Conservation (phyloP, 441 rosid genomes). For the Hura crepitans region DNA sequence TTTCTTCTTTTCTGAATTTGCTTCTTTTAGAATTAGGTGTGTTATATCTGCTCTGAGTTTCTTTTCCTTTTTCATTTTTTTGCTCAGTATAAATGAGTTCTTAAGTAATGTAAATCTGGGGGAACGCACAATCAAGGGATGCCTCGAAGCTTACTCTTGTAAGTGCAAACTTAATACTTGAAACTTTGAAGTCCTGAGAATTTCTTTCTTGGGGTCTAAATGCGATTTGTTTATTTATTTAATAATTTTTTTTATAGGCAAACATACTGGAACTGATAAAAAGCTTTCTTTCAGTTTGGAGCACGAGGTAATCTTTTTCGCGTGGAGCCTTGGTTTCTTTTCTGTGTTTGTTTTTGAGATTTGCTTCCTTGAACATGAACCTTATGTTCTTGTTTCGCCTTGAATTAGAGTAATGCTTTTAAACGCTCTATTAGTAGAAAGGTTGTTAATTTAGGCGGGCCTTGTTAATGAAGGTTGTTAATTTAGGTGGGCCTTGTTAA, state of each 20-base stretch:
- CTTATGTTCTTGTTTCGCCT: background rate
- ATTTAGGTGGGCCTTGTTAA: background rate
- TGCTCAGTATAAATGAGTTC: constrained; percentile 62
- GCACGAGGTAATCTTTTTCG: constrained; percentile 81
- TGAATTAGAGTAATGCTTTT: background rate
- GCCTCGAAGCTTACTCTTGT: constrained; percentile 92
- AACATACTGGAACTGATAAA: constrained; percentile 85
- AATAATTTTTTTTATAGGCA: constrained; percentile 45
- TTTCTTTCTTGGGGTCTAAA: background rate
- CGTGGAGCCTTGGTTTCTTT: background rate
- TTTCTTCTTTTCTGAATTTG: background rate
- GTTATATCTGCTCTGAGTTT: background rate
- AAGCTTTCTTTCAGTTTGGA: constrained; percentile 87
- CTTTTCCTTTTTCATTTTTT: background rate
- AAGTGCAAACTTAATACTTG: constrained; percentile 28
- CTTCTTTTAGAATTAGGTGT: background rate
- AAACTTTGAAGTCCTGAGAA: background rate
- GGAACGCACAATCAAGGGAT: constrained; percentile 73
- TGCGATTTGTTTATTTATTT: background rate
- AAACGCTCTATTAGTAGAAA: background rate
- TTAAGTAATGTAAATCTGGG: constrained; percentile 67
- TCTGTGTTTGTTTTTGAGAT: background rate
- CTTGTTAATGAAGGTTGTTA: background rate
- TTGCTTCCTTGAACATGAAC: background rate
- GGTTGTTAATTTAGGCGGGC: background rate